Evolutionary conservation across 2,329 filamentous ascomycete species (phyloP).

Genomic region (Pyrenochaeta sp.): DNA sequence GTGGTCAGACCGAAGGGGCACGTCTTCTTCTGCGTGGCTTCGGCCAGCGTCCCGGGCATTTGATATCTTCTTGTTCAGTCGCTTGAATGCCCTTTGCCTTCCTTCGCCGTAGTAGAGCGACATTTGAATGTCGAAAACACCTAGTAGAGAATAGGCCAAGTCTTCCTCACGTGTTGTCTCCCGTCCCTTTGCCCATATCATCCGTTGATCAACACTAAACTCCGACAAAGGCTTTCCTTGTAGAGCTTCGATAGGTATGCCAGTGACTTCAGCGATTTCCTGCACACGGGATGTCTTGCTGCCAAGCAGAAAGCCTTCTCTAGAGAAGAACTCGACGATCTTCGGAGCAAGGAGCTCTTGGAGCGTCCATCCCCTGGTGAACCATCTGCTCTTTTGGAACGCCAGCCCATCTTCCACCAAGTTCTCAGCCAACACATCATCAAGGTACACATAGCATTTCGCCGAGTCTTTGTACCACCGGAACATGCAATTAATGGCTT

Average conservation of each 20-base stretch:
- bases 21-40: too few relatives aligned
- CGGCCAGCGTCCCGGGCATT: too few relatives aligned
- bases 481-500: too few relatives aligned
- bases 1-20: too few relatives aligned
- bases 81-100: slow-evolving; percentile 16
- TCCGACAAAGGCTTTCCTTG: slow-evolving; percentile 1
- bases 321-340: slow-evolving; percentile 17
- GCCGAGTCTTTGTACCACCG: neutral
- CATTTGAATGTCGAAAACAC: slow-evolving; percentile 16
- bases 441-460: slow-evolving; percentile 7
- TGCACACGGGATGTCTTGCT: slow-evolving; percentile 6
- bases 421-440: slow-evolving; percentile 7
- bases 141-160: slow-evolving; percentile 17
- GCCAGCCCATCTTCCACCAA: neutral
- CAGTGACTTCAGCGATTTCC: slow-evolving; percentile 8
- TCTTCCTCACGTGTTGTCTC: slow-evolving; percentile 19
- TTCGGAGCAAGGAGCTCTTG: slow-evolving; percentile 18
- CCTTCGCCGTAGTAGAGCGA: slow-evolving; percentile 34
- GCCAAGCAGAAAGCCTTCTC: slow-evolving; percentile 6
- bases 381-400: slow-evolving; percentile 10
- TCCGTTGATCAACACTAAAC: slow-evolving; percentile 11
- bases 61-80: too few relatives aligned
- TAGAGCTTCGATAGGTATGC: slow-evolving; percentile 9
- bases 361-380: slow-evolving; percentile 6
- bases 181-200: slow-evolving; percentile 14